Base-by-base conservation (phyloP, 1,284 basidiomycete species). In the Schizopora paradoxa region DNA sequence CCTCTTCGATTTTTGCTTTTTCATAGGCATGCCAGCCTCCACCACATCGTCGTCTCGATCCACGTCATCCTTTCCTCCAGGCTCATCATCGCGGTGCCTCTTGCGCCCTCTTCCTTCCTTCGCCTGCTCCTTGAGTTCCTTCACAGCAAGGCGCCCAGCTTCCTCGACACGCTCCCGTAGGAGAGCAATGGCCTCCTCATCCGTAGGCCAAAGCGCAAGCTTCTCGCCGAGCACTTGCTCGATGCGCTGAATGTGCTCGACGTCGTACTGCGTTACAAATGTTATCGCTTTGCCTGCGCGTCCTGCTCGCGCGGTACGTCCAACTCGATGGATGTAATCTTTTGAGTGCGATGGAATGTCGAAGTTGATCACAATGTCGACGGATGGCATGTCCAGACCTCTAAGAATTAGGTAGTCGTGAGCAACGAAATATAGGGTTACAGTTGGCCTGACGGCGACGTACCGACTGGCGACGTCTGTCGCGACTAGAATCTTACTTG, bases 291-390 rank as follows among this genome's bases (percentile, higher is more conserved):
- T 97, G 33, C 96, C 96, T 1, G 91, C 82, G 33, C 96, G 80
- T 11, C 96, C 96, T 0, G 96, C 96, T 62, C 96, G 86, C 2
- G 96, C 96, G 25, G 96, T 99, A 53, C 96, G 82, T 27, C 96
- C 96, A 14, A 99, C 96, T 47, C 96, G 83, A 64, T 99, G 96
- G 47, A 99, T 97, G 65, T 99, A 99, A 66, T 99, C 96, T 70
- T 99, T 99, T 22, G 94, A 98, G 64, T 99, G 91, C 5, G 92
- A 91, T 1, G 96, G 96, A 52, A 98, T 89, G 64, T 99, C 95
- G 64, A 91, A 99, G 67, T 99, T 99, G 67, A 99, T 91, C 43
- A 99, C 95, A 31, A 94, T 72, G 61, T 99, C 96, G 21, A 99
- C 96, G 13, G 88, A 82, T 4, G 95, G 94, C 49, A 99, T 97